Conservation (phyloP, 1,284 basidiomycete genomes). For the Ceratobasidium sp. region DNA sequence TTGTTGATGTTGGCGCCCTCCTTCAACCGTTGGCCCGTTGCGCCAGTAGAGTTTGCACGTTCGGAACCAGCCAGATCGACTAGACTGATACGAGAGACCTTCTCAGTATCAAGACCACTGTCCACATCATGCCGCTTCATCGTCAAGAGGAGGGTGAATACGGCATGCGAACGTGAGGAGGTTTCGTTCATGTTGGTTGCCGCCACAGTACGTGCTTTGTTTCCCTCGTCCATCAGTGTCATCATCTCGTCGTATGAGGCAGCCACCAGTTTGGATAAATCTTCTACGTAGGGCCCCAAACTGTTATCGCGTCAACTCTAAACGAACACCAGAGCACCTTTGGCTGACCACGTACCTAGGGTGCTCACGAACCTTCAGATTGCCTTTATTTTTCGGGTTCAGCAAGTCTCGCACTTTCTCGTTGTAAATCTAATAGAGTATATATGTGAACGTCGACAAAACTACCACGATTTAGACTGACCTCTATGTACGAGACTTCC, state of each 20-base stretch:
- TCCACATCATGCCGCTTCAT: slow-evolving; percentile 87
- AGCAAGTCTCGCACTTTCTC: slow-evolving; percentile 98
- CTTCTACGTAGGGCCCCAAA: slow-evolving; percentile 95
- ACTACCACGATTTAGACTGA: slow-evolving; percentile 52
- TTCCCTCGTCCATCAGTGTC: slow-evolving; percentile 99
- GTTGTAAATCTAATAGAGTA: slow-evolving; percentile 82
- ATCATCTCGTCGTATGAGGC: slow-evolving; percentile 95
- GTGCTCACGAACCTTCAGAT: slow-evolving; percentile 96
- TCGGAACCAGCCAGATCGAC: slow-evolving; percentile 98
- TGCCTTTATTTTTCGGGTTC: slow-evolving; percentile 97
- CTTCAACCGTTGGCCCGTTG: slow-evolving; percentile 92
- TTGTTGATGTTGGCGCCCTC: slow-evolving; percentile 99
- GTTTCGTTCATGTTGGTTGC: slow-evolving; percentile 99
- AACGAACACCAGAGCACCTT: not conserved
- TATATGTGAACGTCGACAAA: slow-evolving; percentile 5
- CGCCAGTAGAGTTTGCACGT: slow-evolving; percentile 94
- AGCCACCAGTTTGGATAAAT: slow-evolving; percentile 93
- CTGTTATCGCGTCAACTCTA: slow-evolving; percentile 48
- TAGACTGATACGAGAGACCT: slow-evolving; percentile 94
- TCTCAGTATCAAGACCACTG: slow-evolving; percentile 91
- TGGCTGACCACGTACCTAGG: slow-evolving; percentile 63
- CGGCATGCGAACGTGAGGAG: slow-evolving; percentile 96
- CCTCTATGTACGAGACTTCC: slow-evolving; percentile 98
- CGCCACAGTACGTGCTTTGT: slow-evolving; percentile 96
- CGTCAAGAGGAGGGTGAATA: slow-evolving; percentile 93